Evolutionary conservation across 352 stramenopile genomes (phyloP), one percentile per base, ranked within the genome.

Genomic region (Phytopythium litorale): DNA sequence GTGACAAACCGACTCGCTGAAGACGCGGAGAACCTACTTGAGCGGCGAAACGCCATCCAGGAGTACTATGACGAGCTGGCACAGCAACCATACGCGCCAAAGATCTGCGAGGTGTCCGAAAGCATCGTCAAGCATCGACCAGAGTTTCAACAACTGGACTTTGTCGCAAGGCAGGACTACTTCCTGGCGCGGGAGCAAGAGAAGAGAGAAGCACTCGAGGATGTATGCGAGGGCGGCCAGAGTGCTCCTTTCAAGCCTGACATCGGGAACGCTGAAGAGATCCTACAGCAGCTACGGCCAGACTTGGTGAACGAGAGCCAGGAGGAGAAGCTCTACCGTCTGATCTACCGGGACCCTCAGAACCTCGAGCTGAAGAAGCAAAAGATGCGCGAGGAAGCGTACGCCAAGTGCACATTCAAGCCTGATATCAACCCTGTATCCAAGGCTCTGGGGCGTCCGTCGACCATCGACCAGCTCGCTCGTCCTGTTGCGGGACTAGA

Each of bases 371-470:
- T 87, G 11, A 82, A 84, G 43, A 89, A 87, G 25, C 78, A 89
- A 37, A 72, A 65, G 15, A 23, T 89, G 19, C 72, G 82, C 0
- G 78, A 91, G 32, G 63, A 89, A 35, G 62, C 81, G 12, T 77
- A 84, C 51, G 52, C 66, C 21, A 70, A 94, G 60, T 92, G 73
- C 37, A 73, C 77, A 1, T 93, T 92, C 70, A 89, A 92, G 25
- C 86, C 88, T 1, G 61, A 78, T 55, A 91, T 95, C 45, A 96
- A 95, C 63, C 68, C 74, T 0, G 66, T 96, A 2, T 94, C 84
- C 0, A 81, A 84, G 48, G 82, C 71, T 2, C 68, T 96, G 18
- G 81, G 76, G 4, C 73, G 70, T 15, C 58, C 73, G 8, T 74
- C 78, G 37, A 84, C 71, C 12, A 57, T 84, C 19, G 71, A 81